Evolutionary conservation across 1,284 basidiomycete species (phyloP), one percentile per base, ranked within the genome.

Genomic region (Marasmius oreades): DNA sequence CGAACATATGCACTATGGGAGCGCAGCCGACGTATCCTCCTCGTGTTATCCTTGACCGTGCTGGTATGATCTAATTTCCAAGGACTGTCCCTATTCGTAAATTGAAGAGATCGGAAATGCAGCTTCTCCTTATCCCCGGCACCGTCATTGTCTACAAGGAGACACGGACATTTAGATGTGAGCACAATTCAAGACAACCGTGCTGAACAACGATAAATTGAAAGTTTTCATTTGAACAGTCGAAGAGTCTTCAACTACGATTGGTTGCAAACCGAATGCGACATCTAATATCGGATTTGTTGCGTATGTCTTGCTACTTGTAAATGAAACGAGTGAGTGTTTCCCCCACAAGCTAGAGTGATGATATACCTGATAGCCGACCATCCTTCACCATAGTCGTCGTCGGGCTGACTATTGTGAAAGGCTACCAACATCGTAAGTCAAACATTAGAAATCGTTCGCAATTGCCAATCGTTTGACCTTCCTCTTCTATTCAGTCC

Each of bases 1-100:
- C 71, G 74, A n/a, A 77, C 76, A 7, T 76, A 74, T 55, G 75
- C 75, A 3, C 68, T 77, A 18, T 78, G 74, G 73, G 70, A 72
- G 55, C 64, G 74, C 11, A 69, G 64, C 47, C 71, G 69, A 14
- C 59, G 61, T 20, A 66, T 76, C 5, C 58, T 70, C 8, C 56
- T 72, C 20, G 62, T 63, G 33, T 66, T 75, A 7, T 66, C 56
- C 28, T 26, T 62, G 20, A 63, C 70, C 23, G 59, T 60, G n/a
- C 12, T 61, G n/a, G 71, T 69, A 52, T 39, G 66, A 65, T 12
- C 43, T n/a, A n/a, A n/a, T 23, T 14, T 7, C 14, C 5, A 6
- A 5, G 18, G 20, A 7, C 20, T 11, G 10, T 36, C 22, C 36
- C 26, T 46, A 37, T 22, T 36, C 16, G 33, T 31, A 28, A n/a